Evolutionary conservation across 352 stramenopile genomes (phyloP).

Genomic region (Globisporangium canariense): DNA sequence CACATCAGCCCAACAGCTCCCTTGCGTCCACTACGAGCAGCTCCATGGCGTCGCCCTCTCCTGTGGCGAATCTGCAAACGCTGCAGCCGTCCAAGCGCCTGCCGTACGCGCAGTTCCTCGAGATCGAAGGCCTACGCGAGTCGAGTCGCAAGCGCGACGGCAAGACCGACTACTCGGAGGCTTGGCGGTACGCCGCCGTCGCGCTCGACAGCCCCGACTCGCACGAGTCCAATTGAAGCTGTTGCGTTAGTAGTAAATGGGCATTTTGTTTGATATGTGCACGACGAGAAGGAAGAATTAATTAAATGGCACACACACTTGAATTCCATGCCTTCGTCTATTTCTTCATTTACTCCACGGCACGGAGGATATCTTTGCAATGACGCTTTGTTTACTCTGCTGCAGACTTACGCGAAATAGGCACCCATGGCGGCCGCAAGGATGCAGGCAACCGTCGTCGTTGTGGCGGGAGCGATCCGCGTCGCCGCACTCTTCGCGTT

Average conservation of each 20-base stretch:
- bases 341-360: not conserved
- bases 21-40: slow-evolving; percentile 6
- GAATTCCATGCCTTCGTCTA: not conserved
- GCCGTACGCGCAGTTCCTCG: slow-evolving; percentile 75
- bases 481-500: not conserved
- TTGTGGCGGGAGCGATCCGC: not conserved
- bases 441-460: not conserved
- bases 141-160: slow-evolving; percentile 46
- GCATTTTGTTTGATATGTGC: not conserved
- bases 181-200: slow-evolving; percentile 17
- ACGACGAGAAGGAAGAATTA: not conserved
- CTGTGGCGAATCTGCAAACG: slow-evolving; percentile 14
- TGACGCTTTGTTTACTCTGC: not conserved
- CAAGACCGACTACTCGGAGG: slow-evolving; percentile 40
- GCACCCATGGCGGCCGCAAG: not conserved
- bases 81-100: slow-evolving; percentile 54
- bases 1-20: slow-evolving; percentile 2
- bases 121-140: slow-evolving; percentile 79
- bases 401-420: not conserved
- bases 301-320: not conserved
- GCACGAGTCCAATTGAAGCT: not conserved
- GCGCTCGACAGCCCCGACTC: slow-evolving; percentile 3
- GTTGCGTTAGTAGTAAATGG: too few relatives aligned
- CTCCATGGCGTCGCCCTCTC: not conserved
- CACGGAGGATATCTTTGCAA: not conserved